Evolutionary conservation across 495 filamentous ascomycete species (phyloP).

Genomic region (Penicillium cinerascens): DNA sequence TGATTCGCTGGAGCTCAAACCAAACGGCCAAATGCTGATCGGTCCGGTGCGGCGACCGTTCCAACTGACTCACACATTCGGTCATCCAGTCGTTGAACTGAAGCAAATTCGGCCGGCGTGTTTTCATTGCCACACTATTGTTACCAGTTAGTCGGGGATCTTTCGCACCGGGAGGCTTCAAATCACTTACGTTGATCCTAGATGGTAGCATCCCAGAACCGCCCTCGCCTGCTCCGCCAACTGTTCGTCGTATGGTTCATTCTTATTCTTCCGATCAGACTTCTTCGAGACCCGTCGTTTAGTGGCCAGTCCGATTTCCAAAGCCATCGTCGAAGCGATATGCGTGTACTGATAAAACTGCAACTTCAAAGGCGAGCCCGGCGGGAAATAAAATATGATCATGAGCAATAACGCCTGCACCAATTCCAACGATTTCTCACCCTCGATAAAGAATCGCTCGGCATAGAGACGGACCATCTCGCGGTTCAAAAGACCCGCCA

Average conservation of each 20-base stretch:
- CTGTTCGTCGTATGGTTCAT: constrained; percentile 28
- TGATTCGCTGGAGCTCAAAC: constrained; percentile 45
- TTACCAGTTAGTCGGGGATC: constrained; percentile 2
- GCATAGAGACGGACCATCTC: constrained; percentile 48
- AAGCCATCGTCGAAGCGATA: constrained; percentile 52
- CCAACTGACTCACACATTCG: constrained; percentile 43
- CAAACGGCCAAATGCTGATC: constrained; percentile 44
- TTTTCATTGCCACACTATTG: constrained; percentile 47
- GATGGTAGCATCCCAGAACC: constrained; percentile 46
- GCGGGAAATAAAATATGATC: constrained; percentile 49
- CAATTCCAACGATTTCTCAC: constrained; percentile 52
- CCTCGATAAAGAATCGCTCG: constrained; percentile 44
- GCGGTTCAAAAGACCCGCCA: constrained; percentile 44
- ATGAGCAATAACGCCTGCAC: constrained; percentile 49
- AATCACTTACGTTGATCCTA: constrained; percentile 39
- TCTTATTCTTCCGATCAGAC: constrained; percentile 18
- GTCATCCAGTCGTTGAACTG: constrained; percentile 47
- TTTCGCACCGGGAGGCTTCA: not conserved
- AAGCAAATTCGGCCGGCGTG: constrained; percentile 48
- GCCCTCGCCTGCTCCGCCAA: constrained; percentile 44
- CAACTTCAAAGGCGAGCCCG: constrained; percentile 42
- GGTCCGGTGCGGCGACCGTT: constrained; percentile 32
- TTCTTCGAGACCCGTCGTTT: constrained; percentile 24
- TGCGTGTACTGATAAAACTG: constrained; percentile 55
- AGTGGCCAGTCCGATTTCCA: constrained; percentile 49